Evolutionary conservation across 1,284 basidiomycete species (phyloP).

Genomic region (Ustilago hordei): DNA sequence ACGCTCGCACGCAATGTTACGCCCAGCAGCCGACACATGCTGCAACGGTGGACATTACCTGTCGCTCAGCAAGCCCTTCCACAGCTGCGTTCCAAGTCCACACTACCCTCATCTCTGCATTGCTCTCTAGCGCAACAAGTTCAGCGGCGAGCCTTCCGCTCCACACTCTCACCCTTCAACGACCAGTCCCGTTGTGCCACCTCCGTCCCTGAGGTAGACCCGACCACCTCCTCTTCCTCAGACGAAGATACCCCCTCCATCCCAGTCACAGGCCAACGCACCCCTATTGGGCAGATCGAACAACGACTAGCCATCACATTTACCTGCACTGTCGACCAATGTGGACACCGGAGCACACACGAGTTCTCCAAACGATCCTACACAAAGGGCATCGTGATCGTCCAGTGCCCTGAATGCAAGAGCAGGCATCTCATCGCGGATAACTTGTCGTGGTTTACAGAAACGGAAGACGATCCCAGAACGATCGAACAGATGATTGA

Average conservation of each 20-base stretch:
- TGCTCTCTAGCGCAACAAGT: neutral
- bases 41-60: neutral
- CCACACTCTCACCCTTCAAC: conserved; percentile 1
- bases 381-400: conserved; percentile 86
- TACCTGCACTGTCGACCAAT: conserved; percentile 72
- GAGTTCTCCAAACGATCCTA: conserved; percentile 88
- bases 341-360: conserved; percentile 85
- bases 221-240: conserved; percentile 1
- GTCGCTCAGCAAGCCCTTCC: neutral
- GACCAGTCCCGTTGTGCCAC: conserved; percentile 10
- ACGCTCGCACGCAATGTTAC: conserved; percentile 20
- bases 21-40: conserved; percentile 18
- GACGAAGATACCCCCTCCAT: conserved; percentile 19
- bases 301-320: conserved; percentile 63
- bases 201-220: conserved; percentile 22
- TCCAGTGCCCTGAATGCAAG: conserved; percentile 90
- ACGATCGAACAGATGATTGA: conserved; percentile 67
- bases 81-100: conserved; percentile 12
- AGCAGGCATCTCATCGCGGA: conserved; percentile 74
- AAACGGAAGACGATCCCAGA: conserved; percentile 56
- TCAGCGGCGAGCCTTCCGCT: conserved; percentile 13
- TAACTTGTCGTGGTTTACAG: conserved; percentile 67
- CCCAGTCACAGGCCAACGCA: conserved; percentile 45
- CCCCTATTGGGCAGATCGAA: conserved; percentile 56
- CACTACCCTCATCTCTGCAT: neutral